phyloP scores from a whole-genome alignment of 352 stramenopile genomes.

The Phytopythium helicoides region DNA sequence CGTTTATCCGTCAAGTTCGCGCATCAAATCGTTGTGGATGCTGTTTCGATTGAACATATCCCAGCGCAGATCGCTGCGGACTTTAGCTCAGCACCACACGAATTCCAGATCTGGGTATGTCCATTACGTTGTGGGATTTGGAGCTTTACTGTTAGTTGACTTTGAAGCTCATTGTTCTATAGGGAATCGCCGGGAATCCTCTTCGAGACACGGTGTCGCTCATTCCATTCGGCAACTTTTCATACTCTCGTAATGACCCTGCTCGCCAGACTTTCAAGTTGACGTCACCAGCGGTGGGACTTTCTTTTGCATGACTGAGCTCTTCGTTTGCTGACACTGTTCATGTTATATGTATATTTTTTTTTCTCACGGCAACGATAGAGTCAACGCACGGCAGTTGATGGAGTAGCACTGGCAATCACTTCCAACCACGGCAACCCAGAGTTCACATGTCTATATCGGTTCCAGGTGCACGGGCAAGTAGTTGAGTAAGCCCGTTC shows the following conservation, averaged over 20 bases:
- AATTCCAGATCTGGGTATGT: slow-evolving; percentile 62
- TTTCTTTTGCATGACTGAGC: too few species aligned
- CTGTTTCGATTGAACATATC: slow-evolving; percentile 83
- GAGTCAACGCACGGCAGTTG: slow-evolving; percentile 49
- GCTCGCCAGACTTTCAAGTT: slow-evolving; percentile 72
- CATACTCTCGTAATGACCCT: slow-evolving; percentile 45
- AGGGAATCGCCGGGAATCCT: slow-evolving; percentile 48
- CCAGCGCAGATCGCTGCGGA: slow-evolving; percentile 61
- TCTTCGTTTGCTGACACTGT: too few species aligned
- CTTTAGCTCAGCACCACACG: slow-evolving; percentile 62
- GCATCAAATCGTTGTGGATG: slow-evolving; percentile 55
- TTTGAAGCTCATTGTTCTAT: neutral
- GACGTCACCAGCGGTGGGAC: slow-evolving; percentile 35
- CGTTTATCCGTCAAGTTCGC: slow-evolving; percentile 76
- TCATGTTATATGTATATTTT: too few species aligned
- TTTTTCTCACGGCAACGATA: slow-evolving; percentile 9
- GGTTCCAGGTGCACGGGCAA: slow-evolving; percentile 80
- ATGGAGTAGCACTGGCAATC: slow-evolving; percentile 76
- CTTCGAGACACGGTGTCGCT: slow-evolving; percentile 39
- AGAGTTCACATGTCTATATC: slow-evolving; percentile 90
- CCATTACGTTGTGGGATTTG: neutral
- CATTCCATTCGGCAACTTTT: slow-evolving; percentile 75
- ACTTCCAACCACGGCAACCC: slow-evolving; percentile 80
- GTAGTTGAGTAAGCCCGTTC: neutral
- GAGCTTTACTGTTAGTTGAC: slow-evolving; percentile 1